Conservation (phyloP, 768 basidiomycete genomes). For the Boletus coccyginus region DNA sequence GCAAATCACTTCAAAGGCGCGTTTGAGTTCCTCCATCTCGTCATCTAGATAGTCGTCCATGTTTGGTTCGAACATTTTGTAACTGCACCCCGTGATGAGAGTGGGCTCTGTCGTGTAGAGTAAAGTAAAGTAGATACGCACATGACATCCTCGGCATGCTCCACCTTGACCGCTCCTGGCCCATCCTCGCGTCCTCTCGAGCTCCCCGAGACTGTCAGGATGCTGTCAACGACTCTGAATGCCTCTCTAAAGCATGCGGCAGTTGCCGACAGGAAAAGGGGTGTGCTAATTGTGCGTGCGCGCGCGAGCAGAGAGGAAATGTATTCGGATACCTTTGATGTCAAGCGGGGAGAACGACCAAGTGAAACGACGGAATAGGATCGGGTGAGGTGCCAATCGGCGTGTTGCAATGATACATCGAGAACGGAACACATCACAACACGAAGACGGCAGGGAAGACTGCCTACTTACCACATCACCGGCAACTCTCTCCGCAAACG, state of each 20-base stretch:
- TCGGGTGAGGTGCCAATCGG: not conserved
- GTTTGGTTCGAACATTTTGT: slow-evolving; percentile 91
- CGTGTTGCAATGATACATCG: not conserved
- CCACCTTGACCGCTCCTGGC: slow-evolving; percentile 37
- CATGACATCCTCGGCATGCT: slow-evolving; percentile 80
- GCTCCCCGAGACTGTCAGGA: slow-evolving; percentile 52
- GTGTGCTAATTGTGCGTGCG: slow-evolving; percentile 71
- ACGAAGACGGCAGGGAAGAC: not conserved
- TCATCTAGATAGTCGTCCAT: slow-evolving; percentile 99
- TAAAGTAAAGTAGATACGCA: slow-evolving; percentile 37
- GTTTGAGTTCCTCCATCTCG: slow-evolving; percentile 81
- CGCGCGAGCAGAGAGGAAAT: slow-evolving; percentile 71
- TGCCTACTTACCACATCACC: slow-evolving; percentile 69
- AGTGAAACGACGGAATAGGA: not conserved
- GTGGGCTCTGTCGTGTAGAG: not conserved
- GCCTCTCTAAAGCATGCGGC: slow-evolving; percentile 89
- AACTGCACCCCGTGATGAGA: slow-evolving; percentile 45
- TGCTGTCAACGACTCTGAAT: slow-evolving; percentile 79
- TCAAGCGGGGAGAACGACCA: not conserved
- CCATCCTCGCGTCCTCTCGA: slow-evolving; percentile 1
- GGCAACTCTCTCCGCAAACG: slow-evolving; percentile 83
- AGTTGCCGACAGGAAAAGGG: slow-evolving; percentile 75
- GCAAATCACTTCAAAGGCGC: slow-evolving; percentile 69
- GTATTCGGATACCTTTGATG: slow-evolving; percentile 77
- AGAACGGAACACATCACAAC: not conserved